Base-by-base conservation (phyloP, 768 basidiomycete species). In the Pisolithus orientalis region DNA sequence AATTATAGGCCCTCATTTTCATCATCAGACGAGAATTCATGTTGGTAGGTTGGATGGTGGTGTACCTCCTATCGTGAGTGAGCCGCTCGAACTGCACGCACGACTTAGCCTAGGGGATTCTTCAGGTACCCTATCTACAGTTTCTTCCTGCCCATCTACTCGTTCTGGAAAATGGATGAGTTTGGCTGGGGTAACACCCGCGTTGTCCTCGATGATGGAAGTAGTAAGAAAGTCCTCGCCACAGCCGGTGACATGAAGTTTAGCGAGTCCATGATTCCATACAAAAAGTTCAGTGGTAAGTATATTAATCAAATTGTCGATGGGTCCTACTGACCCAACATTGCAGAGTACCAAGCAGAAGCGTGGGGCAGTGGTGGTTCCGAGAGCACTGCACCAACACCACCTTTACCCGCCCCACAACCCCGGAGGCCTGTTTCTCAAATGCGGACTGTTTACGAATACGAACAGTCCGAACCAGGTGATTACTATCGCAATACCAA, bases 141-240 rank as follows among this genome's bases (percentile, higher is more conserved):
- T 54, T 80, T 85, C 72, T 78, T 84, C 72, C 66, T 85, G 10
- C 84, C 84, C 5, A 52, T 85, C 13, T 85, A 85, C 64, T 83
- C 84, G 5, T 85, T 85, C 76, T 85, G 84, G 84, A 77, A 78
- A 57, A 84, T 85, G 83, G 84, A 85, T 58, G 84, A 85, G 60
- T 86, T 85, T 65, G 76, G 78, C 63, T 84, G 80, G 80, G 77
- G 81, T 72, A 80, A 75, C 62, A 81, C 80, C 27, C 81, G 83
- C 65, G 57, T 83, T 34, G 83, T 85, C 44, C 76, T 84, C 29
- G 82, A 84, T 38, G 84, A 85, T 62, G 84, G 85, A 47, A 76
- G 74, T 57, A 75, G 75, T 62, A 85, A 85, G 75, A 85, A 80
- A 65, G 72, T 85, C 47, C 65, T 84, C 46, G 44, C 16, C 14